Base-by-base conservation (phyloP, 305 asterid species). In the Fraxinus baroniana region DNA sequence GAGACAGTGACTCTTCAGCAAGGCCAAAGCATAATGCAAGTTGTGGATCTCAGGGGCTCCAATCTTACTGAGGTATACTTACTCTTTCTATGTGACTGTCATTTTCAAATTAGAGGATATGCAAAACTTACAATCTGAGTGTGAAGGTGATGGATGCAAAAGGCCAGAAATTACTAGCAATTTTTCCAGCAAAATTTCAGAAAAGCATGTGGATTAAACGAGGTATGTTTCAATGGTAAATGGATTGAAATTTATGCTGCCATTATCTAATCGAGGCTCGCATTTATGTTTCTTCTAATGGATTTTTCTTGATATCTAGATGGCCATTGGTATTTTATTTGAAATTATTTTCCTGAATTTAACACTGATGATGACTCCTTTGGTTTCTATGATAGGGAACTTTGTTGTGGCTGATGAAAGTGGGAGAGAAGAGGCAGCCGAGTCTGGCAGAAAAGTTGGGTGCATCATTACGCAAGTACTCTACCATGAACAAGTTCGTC, bases 131-230 rank as follows among this genome's bases (percentile, higher is more conserved):
- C 79, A 76, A 77, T 80, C 35, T 12, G 7, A 49, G 60, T 82
- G 35, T 83, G 57, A 81, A 95, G 97, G 95, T 95, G 52, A 91
- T 90, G 92, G 97, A 94, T 66, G 84, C 89, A 7, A 91, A 89
- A 78, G 95, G 95, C 7, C 82, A 91, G 82, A 93, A 87, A 77
- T 82, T 89, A 49, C 78, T 95, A 68, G 96, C 97, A 75, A 86
- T 91, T 37, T 94, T 95, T 84, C 98, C 97, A 30, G 97, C 97
- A 10, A 95, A 93, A 85, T 95, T 94, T 84, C 97, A 93, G 77
- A 94, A 91, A 83, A 92, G 94, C 90, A 92, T 93, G 97, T 93
- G 97, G 98, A 94, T 91, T 18, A 95, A 94, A 89, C 85, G 92
- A 87, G 99, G 95, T 93, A 33, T 35, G 83, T 55, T 81, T 44